These are phyloP conservation scores for Trichophyton schoenleinii DNA, from an alignment of 2,329 filamentous ascomycete species.

Conservation along the genomic window DNA sequence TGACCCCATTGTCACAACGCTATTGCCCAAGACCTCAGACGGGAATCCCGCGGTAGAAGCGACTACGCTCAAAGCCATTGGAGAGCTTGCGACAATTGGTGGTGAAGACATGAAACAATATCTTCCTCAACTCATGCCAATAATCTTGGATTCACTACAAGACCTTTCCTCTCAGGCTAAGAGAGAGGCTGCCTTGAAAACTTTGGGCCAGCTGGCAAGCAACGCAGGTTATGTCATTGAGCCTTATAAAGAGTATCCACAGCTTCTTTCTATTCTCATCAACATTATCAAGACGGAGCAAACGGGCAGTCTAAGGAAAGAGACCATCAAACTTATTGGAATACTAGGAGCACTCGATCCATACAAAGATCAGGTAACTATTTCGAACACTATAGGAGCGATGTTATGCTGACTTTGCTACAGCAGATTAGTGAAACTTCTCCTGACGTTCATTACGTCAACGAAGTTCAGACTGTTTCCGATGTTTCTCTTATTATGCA, in stretches of 20 bases:
- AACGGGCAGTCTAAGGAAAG: slow-evolving; percentile 70
- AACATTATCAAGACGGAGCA: slow-evolving; percentile 91
- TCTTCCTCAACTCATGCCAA: slow-evolving; percentile 82
- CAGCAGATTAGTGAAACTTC: slow-evolving; percentile 76
- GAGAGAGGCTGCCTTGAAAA: slow-evolving; percentile 79
- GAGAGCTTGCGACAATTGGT: slow-evolving; percentile 84
- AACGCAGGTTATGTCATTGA: slow-evolving; percentile 97
- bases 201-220: slow-evolving; percentile 81
- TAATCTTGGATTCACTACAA: slow-evolving; percentile 86
- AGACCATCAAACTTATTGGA: slow-evolving; percentile 93
- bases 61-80: slow-evolving; percentile 88
- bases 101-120: slow-evolving; percentile 89
- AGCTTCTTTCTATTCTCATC: slow-evolving; percentile 82
- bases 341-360: slow-evolving; percentile 90
- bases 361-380: slow-evolving; percentile 68
- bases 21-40: slow-evolving; percentile 81
- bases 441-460: slow-evolving; percentile 62
- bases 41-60: slow-evolving; percentile 76
- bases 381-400: slow-evolving; percentile 1
- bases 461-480: slow-evolving; percentile 58
- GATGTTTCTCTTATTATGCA: slow-evolving; percentile 98
- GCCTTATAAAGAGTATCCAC: slow-evolving; percentile 88
- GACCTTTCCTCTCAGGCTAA: slow-evolving; percentile 85
- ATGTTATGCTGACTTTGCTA: slow-evolving; percentile 7
- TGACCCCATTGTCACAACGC: slow-evolving; percentile 84